Conservation (phyloP, 495 filamentous ascomycete species). For the Cercophora newfieldiana region DNA sequence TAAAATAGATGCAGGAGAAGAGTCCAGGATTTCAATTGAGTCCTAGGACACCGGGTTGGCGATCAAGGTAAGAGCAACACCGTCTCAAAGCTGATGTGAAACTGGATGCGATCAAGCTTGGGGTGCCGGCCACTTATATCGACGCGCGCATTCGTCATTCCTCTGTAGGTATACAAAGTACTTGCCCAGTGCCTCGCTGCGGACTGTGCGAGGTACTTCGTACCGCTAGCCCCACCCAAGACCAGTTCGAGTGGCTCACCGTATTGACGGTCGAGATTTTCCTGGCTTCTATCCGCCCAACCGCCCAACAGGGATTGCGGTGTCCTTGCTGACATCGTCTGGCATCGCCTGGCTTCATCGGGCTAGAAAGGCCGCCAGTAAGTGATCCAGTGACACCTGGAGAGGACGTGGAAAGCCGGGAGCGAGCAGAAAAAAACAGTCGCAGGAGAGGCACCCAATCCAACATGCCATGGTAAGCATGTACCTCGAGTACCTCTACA, state of each 20-base stretch:
- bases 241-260: background rate
- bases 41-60: conserved; percentile 8
- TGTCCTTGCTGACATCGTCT: background rate
- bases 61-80: conserved; percentile 13
- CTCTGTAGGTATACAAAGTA: conserved; percentile 16
- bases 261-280: background rate
- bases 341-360: conserved; percentile 13
- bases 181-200: background rate
- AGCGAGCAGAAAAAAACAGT: background rate
- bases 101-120: conserved; percentile 25
- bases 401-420: conserved; percentile 9
- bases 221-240: background rate
- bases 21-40: conserved; percentile 20
- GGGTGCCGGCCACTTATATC: conserved; percentile 35
- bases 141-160: conserved; percentile 19
- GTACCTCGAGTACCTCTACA: conserved; percentile 3
- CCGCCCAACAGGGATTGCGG: conserved; percentile 18
- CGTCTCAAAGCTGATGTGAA: conserved; percentile 27
- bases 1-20: background rate
- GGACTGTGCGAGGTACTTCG: background rate
- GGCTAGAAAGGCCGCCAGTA: conserved; percentile 18
- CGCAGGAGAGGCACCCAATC: background rate
- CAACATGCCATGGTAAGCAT: background rate
- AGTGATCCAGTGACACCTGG: conserved; percentile 21
- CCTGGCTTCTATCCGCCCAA: background rate